Evolutionary conservation across 148 eudicot species (phyloP).

Genomic region (Silene latifolia): DNA sequence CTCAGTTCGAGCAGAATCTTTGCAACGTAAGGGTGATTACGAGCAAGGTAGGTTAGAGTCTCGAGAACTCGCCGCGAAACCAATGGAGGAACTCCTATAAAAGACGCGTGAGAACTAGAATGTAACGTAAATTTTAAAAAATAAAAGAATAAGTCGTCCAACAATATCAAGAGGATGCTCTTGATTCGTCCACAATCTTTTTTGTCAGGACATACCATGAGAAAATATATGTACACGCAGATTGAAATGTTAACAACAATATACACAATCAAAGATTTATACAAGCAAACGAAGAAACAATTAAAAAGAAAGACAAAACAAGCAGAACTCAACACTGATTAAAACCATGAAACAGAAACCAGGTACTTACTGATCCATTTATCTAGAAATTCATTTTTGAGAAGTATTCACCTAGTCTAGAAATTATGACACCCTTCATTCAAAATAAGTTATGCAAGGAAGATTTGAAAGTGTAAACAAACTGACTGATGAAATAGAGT

Average conservation of each 20-base stretch:
- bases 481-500: not conserved
- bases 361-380: too few species aligned
- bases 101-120: not conserved
- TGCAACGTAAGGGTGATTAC: conserved; percentile 83
- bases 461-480: not conserved
- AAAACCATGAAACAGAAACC: too few species aligned
- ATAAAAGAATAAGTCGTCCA: too few species aligned
- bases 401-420: too few species aligned
- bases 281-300: not conserved
- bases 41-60: conserved; percentile 80
- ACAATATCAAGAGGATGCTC: too few species aligned
- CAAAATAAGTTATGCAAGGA: not conserved
- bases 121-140: too few species aligned
- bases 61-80: conserved; percentile 97
- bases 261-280: not conserved
- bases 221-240: not conserved
- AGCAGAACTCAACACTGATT: too few species aligned
- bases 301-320: too few species aligned
- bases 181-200: too few species aligned
- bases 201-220: too few species aligned
- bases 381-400: too few species aligned
- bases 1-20: conserved; percentile 67
- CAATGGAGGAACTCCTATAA: conserved; percentile 88
- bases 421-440: too few species aligned
- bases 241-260: not conserved